A percentile compares a stretch with the other conserved stretches of the same genome.
Evolutionary conservation across 106 monocot species (phyloP).

Genomic region (Phalaenopsis aphrodite): DNA sequence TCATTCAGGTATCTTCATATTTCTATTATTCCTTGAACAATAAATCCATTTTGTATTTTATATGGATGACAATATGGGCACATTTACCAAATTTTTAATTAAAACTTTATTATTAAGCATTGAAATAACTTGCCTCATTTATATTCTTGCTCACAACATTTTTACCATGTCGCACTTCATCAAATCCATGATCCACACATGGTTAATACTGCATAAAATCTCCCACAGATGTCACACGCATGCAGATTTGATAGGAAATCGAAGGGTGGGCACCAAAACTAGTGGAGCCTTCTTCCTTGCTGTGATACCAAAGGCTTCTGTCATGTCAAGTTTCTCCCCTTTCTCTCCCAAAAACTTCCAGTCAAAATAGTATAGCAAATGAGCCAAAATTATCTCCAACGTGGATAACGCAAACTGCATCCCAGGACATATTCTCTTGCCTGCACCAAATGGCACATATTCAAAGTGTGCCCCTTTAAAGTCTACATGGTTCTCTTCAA

Average conservation of each 20-base stretch:
- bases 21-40: no score
- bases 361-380: constrained; percentile 10
- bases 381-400: constrained; percentile 3
- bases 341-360: constrained; percentile 6
- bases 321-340: constrained; percentile 7
- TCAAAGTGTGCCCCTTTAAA: constrained; percentile 5
- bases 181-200: no score
- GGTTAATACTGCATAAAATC: no score
- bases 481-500: background rate
- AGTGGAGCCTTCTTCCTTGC: background rate
- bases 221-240: no score
- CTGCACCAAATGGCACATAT: constrained; percentile 10
- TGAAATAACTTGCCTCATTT: no score
- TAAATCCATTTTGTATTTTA: no score
- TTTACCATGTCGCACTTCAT: no score
- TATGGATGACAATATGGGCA: no score
- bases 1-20: no score
- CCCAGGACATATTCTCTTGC: constrained; percentile 10
- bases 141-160: no score
- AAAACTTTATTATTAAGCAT: no score
- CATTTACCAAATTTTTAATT: no score
- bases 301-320: constrained; percentile 4
- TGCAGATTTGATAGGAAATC: background rate
- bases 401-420: constrained; percentile 1
- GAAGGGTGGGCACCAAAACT: background rate